Conservation (phyloP, 441 rosid species). For the Populus tomentosa region DNA sequence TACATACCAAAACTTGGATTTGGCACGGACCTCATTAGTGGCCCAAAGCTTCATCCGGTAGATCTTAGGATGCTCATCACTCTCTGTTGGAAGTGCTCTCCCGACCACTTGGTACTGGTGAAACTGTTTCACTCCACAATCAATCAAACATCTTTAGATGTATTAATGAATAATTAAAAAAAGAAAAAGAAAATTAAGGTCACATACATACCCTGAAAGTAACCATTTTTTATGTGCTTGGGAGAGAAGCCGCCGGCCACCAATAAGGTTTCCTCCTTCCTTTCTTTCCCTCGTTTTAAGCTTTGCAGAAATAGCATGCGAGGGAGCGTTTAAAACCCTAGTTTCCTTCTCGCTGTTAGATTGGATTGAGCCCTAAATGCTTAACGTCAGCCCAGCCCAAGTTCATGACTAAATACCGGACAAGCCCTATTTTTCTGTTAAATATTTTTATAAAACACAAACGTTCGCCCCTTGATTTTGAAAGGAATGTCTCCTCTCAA, state of each 20-base stretch:
- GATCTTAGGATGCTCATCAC: conserved; percentile 40
- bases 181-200: background rate
- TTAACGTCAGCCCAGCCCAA: background rate
- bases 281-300: background rate
- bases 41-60: conserved; percentile 53
- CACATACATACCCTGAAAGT: conserved; percentile 15
- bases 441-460: too few species aligned
- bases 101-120: conserved; percentile 50
- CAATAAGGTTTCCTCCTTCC: background rate
- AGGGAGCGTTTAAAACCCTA: background rate
- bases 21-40: conserved; percentile 41
- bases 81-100: conserved; percentile 37
- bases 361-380: background rate
- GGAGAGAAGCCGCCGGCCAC: background rate
- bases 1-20: conserved; percentile 45
- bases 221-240: conserved; percentile 8
- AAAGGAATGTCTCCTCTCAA: too few species aligned
- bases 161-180: background rate
- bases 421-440: too few species aligned
- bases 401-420: background rate
- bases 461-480: too few species aligned
- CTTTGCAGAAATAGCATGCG: background rate
- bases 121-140: conserved; percentile 21
- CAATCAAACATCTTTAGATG: background rate
- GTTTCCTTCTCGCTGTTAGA: background rate